Evolutionary conservation across 2,329 filamentous ascomycete genomes (phyloP).

Genomic region (Trichoderma atrobrunneum): DNA sequence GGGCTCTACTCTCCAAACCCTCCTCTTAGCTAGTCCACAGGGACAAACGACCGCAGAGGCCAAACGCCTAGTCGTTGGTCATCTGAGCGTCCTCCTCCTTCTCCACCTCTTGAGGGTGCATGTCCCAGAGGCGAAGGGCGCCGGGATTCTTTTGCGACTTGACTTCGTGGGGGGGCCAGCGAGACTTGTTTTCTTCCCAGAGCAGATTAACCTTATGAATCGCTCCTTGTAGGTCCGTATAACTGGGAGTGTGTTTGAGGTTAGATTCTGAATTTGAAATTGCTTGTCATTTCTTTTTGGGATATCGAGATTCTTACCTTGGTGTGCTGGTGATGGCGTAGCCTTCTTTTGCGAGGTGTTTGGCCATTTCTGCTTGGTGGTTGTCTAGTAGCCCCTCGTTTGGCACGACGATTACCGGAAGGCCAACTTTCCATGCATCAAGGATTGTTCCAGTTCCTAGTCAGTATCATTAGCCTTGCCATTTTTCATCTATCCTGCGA

Average conservation of each 20-base stretch:
- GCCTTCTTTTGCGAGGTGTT: constrained; percentile 68
- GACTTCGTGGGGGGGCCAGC: constrained; percentile 35
- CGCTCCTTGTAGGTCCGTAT: constrained; percentile 35
- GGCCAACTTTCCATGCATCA: constrained; percentile 69
- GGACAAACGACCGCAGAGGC: constrained; percentile 20
- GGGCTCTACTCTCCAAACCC: neutral
- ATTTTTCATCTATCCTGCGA: neutral
- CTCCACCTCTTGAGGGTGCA: constrained; percentile 32
- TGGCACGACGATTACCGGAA: constrained; percentile 84
- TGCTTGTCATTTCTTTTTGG: neutral
- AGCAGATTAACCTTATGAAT: constrained; percentile 39
- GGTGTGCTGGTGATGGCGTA: constrained; percentile 73
- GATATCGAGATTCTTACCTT: constrained; percentile 47
- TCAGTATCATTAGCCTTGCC: neutral
- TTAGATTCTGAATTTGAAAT: neutral
- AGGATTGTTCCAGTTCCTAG: constrained; percentile 86
- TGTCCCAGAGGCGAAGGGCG: constrained; percentile 35
- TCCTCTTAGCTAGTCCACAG: neutral
- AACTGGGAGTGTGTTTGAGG: constrained; percentile 23
- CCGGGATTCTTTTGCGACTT: constrained; percentile 16
- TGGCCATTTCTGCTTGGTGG: constrained; percentile 84
- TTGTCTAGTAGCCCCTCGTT: constrained; percentile 82
- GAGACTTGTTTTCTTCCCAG: constrained; percentile 35
- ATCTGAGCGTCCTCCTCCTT: constrained; percentile 39
- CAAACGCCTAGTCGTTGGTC: constrained; percentile 38